These are phyloP conservation scores for Penstemon eatonii DNA, from an alignment of 257 asterid genomes.

Conservation along the genomic window DNA sequence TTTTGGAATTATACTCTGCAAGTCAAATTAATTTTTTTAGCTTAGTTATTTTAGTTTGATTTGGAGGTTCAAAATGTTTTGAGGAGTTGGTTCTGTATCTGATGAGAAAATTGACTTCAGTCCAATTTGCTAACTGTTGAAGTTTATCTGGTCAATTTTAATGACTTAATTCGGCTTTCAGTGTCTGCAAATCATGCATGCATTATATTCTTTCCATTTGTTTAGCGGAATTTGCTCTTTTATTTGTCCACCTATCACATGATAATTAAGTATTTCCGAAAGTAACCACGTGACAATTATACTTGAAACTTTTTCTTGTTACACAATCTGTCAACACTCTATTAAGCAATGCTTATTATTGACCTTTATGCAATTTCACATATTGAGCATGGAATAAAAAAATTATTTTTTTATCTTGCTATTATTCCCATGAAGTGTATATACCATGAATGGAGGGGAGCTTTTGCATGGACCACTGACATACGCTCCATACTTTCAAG, in stretches of 20 bases:
- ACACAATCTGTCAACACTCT: background rate
- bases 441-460: slow-evolving; percentile 76
- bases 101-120: background rate
- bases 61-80: background rate
- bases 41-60: background rate
- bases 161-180: background rate
- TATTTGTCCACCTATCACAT: background rate
- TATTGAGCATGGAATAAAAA: background rate
- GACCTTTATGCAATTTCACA: background rate
- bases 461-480: slow-evolving; percentile 74
- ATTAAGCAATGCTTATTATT: background rate
- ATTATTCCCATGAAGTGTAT: slow-evolving; percentile 54
- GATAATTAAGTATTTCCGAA: background rate
- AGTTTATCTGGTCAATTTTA: background rate
- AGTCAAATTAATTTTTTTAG: background rate
- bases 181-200: background rate
- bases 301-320: background rate
- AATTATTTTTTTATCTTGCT: background rate
- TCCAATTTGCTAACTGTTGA: background rate
- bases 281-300: background rate
- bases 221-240: background rate
- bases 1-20: background rate
- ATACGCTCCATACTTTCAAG: slow-evolving; percentile 48
- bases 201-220: background rate
- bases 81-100: background rate